Conservation (phyloP, 1,284 basidiomycete species). For the Naganishia liquefaciens region DNA sequence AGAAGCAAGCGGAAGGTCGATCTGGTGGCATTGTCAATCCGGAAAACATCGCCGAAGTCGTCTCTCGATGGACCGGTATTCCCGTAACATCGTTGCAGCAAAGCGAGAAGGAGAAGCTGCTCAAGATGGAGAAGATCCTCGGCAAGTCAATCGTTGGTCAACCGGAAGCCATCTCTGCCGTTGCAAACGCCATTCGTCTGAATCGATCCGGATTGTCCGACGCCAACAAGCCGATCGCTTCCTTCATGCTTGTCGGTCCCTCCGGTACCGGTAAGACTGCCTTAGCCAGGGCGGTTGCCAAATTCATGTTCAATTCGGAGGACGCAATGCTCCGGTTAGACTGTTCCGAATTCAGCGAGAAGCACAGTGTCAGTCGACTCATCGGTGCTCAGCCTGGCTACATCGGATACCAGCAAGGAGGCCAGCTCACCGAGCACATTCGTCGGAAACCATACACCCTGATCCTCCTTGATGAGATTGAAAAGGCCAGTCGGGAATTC, state of each 20-base stretch:
- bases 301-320: constrained; percentile 60
- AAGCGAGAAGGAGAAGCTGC: constrained; percentile 56
- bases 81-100: constrained; percentile 52
- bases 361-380: constrained; percentile 59
- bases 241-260: constrained; percentile 59
- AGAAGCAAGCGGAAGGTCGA: constrained; percentile 45
- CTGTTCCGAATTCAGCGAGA: constrained; percentile 58
- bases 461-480: constrained; percentile 56
- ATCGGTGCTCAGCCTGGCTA: constrained; percentile 62
- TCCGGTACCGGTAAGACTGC: constrained; percentile 62
- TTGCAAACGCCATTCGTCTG: constrained; percentile 61
- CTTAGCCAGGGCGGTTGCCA: constrained; percentile 57
- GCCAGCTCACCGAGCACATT: constrained; percentile 58
- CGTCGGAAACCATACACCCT: constrained; percentile 57
- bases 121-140: constrained; percentile 58
- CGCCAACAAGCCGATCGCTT: constrained; percentile 59
- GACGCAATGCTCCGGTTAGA: constrained; percentile 63
- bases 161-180: constrained; percentile 60
- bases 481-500: constrained; percentile 61
- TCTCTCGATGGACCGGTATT: constrained; percentile 58
- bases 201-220: constrained; percentile 61
- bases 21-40: constrained; percentile 51
- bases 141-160: constrained; percentile 59
- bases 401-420: constrained; percentile 61
- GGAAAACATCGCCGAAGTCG: constrained; percentile 60